Evolutionary conservation across 2,329 filamentous ascomycete species (phyloP), one percentile per base, ranked within the genome.

Genomic region (Xylaria sp.): DNA sequence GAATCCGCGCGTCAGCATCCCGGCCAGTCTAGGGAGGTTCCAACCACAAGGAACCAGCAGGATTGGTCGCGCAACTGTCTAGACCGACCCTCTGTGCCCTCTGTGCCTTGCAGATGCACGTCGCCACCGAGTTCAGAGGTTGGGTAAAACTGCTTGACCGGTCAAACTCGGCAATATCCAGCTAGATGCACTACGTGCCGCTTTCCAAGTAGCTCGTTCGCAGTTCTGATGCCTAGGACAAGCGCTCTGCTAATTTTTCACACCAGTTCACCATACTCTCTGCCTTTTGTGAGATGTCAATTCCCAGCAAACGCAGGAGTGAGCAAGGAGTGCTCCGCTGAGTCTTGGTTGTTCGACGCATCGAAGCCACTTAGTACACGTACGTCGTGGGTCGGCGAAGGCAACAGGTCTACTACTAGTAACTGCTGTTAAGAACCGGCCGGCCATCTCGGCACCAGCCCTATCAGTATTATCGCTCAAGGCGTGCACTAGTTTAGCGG

Each of bases 51-150:
- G 28, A 31, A 5, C n/a, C n/a, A n/a, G n/a, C n/a, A 35, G 9
- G 45, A 42, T 33, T 43, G 46, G 49, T 35, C 49, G 42, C 42
- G 43, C 46, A 17, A 31, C 52, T 37, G 51, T 23, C 53, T 31
- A 51, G 50, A 47, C 37, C n/a, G n/a, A n/a, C n/a, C n/a, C n/a
- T n/a, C n/a, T n/a, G n/a, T n/a, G n/a, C n/a, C n/a, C 54, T 46
- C 17, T 43, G 63, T 63, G 52, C 63, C 63, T 62, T 62, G 63
- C 63, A 62, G 55, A 56, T 42, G 28, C 42, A 21, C 21, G 46
- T 56, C 14, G 60, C 47, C 56, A 46, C 55, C 17, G 46, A 19
- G 17, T 47, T 38, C 19, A 52, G 37, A 45, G 14, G 51, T 43
- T 23, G 60, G 56, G 21, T 52, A 11, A 57, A 42, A 35, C n/a